phyloP scores from a whole-genome alignment of 139 green algal species.

The Gonium pectorale region DNA sequence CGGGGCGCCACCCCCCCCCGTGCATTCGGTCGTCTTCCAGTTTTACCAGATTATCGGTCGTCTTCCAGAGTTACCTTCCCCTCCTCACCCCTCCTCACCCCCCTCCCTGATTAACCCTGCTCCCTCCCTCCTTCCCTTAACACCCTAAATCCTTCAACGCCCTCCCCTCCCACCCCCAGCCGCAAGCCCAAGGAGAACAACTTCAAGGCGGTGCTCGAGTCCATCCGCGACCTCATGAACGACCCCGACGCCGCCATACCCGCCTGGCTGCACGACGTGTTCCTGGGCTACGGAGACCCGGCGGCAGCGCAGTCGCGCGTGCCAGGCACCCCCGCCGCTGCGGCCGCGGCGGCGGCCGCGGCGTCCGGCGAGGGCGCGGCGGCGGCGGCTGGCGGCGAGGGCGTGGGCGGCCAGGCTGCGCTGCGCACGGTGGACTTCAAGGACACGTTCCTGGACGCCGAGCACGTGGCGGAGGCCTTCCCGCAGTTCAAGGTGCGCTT shows the following conservation, averaged over 20 bases:
- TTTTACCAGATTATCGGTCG: no score
- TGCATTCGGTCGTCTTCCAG: no score
- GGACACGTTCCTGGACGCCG: conserved; percentile 96
- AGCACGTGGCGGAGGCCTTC: conserved; percentile 92
- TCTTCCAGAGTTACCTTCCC: no score
- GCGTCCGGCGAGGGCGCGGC: background rate
- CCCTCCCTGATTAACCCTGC: no score
- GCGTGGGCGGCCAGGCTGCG: conserved; percentile 12
- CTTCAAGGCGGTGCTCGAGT: conserved; percentile 98
- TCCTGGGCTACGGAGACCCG: conserved; percentile 97
- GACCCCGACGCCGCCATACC: conserved; percentile 81
- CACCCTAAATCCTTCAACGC: background rate
- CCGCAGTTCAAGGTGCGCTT: conserved; percentile 73
- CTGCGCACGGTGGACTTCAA: conserved; percentile 83
- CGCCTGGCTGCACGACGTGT: conserved; percentile 95
- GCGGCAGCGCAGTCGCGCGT: conserved; percentile 67
- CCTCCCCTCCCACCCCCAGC: conserved; percentile 2
- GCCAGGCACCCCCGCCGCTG: conserved; percentile 17
- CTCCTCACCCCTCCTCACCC: no score
- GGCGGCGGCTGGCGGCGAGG: background rate
- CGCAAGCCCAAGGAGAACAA: conserved; percentile 98
- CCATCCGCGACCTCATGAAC: conserved; percentile 96
- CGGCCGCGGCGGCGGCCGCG: background rate
- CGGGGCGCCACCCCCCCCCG: no score
- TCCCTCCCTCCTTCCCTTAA: no score